A percentile compares a stretch with the other conserved stretches of the same genome.
Conservation (phyloP, 768 basidiomycete species). For the Boletus subcaerulescens region DNA sequence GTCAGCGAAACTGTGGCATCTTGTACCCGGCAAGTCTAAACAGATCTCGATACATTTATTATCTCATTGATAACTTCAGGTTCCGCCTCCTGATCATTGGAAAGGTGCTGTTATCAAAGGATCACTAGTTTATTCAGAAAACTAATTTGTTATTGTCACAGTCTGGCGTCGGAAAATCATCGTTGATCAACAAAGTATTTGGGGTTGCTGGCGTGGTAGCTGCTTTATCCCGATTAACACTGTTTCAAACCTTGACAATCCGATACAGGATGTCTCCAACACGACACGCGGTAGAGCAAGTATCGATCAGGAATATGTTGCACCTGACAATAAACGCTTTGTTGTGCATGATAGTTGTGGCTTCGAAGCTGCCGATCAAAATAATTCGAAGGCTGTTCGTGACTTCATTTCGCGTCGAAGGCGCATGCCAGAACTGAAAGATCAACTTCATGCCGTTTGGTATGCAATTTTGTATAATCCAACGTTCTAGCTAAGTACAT, state of each 20-base stretch:
- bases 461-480: background rate
- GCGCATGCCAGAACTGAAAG: background rate
- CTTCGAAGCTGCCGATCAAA: conserved; percentile 1
- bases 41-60: background rate
- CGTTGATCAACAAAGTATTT: background rate
- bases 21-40: background rate
- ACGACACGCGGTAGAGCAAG: background rate
- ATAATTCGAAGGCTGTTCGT: background rate
- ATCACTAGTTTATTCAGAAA: background rate
- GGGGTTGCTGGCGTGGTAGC: conserved; percentile 2
- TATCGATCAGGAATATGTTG: background rate
- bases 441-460: conserved; percentile 7
- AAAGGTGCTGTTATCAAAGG: background rate
- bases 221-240: background rate
- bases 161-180: too few relatives aligned
- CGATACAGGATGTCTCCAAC: background rate
- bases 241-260: background rate
- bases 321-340: background rate
- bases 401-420: background rate
- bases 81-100: conserved; percentile 7
- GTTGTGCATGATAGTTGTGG: conserved; percentile 5
- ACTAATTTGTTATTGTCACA: background rate
- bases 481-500: background rate
- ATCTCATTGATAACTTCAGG: background rate
- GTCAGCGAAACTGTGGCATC: too few relatives aligned